phyloP scores from a whole-genome alignment of 2,329 filamentous ascomycete genomes.

The Cadophora malorum region DNA sequence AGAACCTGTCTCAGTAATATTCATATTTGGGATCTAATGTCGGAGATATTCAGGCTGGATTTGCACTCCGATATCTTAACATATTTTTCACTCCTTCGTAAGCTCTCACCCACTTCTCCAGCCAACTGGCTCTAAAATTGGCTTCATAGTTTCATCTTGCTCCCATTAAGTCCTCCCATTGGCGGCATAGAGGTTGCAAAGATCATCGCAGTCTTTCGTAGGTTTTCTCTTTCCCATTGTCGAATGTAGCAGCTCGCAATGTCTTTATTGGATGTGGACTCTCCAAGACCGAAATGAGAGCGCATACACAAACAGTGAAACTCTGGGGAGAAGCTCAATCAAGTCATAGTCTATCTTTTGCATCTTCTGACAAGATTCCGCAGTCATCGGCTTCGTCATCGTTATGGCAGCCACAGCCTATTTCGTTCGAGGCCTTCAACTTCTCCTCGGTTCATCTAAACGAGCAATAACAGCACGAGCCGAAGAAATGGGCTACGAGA shows the following conservation, averaged over 20 bases:
- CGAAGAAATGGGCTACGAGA: conserved; percentile 55
- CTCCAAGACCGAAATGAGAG: no score
- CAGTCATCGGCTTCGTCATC: conserved; percentile 61
- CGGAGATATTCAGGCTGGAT: conserved; percentile 53
- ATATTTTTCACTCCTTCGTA: conserved; percentile 62
- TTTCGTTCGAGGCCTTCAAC: conserved; percentile 59
- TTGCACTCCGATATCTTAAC: conserved; percentile 64
- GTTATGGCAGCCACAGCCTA: conserved; percentile 61
- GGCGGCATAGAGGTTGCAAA: conserved; percentile 61
- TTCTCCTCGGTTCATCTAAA: conserved; percentile 58
- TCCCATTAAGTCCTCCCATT: conserved; percentile 62
- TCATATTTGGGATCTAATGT: background rate
- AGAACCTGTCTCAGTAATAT: conserved; percentile 26
- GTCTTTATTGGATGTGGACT: background rate
- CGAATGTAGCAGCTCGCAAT: no score
- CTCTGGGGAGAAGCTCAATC: no score
- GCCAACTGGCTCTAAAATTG: background rate
- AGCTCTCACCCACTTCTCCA: conserved; percentile 1
- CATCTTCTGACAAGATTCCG: background rate
- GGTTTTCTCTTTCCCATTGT: conserved; percentile 23
- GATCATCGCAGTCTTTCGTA: conserved; percentile 65
- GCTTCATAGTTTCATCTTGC: conserved; percentile 55
- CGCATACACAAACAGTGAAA: no score
- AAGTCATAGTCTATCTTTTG: background rate
- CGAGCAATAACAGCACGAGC: conserved; percentile 57